Percentiles rank a stretch among this genome's conserved stretches.
Evolutionary conservation across 495 filamentous ascomycete species (phyloP).

Genomic region (Oidiodendron maius): DNA sequence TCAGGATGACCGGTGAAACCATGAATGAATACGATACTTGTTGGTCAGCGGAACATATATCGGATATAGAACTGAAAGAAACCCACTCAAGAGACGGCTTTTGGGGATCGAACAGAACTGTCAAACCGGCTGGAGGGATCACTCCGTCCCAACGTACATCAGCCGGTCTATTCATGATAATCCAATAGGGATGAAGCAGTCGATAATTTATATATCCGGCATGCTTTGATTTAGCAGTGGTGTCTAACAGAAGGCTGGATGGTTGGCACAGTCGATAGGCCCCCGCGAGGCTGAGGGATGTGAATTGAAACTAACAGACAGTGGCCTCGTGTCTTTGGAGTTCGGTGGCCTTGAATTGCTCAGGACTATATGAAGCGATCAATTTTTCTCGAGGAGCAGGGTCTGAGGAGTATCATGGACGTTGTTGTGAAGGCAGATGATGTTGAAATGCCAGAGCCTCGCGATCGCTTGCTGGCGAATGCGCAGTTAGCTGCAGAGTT

Average conservation of each 20-base stretch:
- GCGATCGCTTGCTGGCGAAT: no score
- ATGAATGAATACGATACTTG: constrained; percentile 29
- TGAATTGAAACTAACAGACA: background rate
- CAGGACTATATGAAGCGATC: no score
- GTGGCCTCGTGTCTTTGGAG: background rate
- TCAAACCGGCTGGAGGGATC: background rate
- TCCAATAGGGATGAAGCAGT: background rate
- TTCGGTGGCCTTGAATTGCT: no score
- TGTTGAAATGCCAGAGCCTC: background rate
- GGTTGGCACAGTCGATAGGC: background rate
- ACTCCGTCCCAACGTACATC: background rate
- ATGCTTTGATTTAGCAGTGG: background rate
- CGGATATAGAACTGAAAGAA: background rate
- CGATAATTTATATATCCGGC: background rate
- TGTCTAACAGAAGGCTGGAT: background rate
- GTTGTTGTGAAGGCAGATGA: no score
- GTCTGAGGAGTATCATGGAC: no score
- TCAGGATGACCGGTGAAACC: constrained; percentile 25
- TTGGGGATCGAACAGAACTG: constrained; percentile 3
- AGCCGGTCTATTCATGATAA: background rate
- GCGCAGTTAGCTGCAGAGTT: no score
- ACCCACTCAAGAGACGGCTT: constrained; percentile 4
- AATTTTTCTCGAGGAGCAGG: no score
- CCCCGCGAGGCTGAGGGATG: background rate
- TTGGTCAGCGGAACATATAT: background rate